These are phyloP conservation scores for Penicillium cosmopolitanum DNA, from an alignment of 495 filamentous ascomycete genomes.

Conservation along the genomic window DNA sequence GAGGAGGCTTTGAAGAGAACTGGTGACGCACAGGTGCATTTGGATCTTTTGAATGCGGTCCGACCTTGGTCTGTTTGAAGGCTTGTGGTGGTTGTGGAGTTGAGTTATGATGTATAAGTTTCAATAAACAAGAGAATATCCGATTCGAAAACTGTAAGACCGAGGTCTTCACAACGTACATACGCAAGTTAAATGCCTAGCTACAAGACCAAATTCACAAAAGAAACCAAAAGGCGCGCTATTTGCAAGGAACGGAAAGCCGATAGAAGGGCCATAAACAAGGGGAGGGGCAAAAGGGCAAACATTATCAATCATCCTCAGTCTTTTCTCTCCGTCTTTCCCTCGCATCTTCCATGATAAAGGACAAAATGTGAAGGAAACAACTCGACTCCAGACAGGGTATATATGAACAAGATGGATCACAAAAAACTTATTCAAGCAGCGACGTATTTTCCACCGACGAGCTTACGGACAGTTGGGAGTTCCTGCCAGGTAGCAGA, in stretches of 20 bases:
- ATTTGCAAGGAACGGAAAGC: constrained; percentile 28
- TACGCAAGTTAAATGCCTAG: constrained; percentile 25
- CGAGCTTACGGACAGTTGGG: constrained; percentile 68
- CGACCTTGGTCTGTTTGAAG: constrained; percentile 35
- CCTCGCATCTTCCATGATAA: neutral
- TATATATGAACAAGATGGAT: constrained; percentile 19
- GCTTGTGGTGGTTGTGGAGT: neutral
- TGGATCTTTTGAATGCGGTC: constrained; percentile 40
- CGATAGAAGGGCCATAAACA: neutral
- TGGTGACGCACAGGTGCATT: constrained; percentile 38
- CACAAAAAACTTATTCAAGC: constrained; percentile 25
- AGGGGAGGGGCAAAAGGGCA: constrained; percentile 14
- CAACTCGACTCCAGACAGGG: constrained; percentile 12
- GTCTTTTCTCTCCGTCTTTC: constrained; percentile 7
- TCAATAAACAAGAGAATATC: constrained; percentile 15
- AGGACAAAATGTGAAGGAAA: constrained; percentile 5
- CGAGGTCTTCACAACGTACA: constrained; percentile 17
- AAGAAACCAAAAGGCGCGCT: constrained; percentile 23
- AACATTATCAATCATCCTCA: constrained; percentile 12
- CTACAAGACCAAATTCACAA: constrained; percentile 28
- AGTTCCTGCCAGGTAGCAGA: constrained; percentile 72
- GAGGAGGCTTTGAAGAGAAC: constrained; percentile 32
- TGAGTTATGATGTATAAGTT: neutral
- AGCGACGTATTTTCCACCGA: constrained; percentile 74
- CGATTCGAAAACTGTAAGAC: constrained; percentile 20